Conservation (phyloP, 2,329 filamentous ascomycete species). For the Emmonsiellopsis sp. region DNA sequence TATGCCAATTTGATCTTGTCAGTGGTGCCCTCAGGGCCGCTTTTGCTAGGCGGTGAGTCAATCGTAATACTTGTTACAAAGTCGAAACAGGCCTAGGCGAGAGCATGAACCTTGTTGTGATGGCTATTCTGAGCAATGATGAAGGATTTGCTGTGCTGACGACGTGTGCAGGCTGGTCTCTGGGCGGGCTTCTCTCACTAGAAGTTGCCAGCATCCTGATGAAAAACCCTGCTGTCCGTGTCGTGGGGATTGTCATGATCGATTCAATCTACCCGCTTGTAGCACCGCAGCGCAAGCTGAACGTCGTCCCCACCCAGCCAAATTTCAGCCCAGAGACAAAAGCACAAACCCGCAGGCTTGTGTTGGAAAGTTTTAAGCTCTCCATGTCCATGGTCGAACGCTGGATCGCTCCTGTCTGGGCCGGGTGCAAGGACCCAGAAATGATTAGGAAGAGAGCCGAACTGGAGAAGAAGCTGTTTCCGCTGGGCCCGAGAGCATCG, state of each 20-base stretch:
- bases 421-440: constrained; percentile 5
- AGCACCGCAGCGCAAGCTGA: background rate
- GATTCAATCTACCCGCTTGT: constrained; percentile 12
- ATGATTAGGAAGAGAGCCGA: constrained; percentile 2
- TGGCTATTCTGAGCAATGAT: background rate
- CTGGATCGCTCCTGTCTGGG: constrained; percentile 11
- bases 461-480: constrained; percentile 7
- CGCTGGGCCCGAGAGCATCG: background rate
- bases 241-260: constrained; percentile 15
- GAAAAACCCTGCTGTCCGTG: constrained; percentile 4
- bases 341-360: constrained; percentile 8
- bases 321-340: constrained; percentile 6
- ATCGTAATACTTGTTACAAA: background rate
- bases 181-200: constrained; percentile 14
- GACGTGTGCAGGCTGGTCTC: constrained; percentile 13
- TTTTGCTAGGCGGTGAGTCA: constrained; percentile 13
- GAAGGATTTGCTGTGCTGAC: background rate
- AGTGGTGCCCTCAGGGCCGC: constrained; percentile 8
- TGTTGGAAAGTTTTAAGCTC: constrained; percentile 7
- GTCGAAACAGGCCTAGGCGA: background rate
- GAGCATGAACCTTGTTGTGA: background rate
- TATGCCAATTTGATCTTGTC: constrained; percentile 41
- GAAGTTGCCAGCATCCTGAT: constrained; percentile 13
- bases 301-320: constrained; percentile 5
- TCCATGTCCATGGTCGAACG: constrained; percentile 8